phyloP scores from a whole-genome alignment of 2,329 filamentous ascomycete species.

The Pseudocercospora eumusae region DNA sequence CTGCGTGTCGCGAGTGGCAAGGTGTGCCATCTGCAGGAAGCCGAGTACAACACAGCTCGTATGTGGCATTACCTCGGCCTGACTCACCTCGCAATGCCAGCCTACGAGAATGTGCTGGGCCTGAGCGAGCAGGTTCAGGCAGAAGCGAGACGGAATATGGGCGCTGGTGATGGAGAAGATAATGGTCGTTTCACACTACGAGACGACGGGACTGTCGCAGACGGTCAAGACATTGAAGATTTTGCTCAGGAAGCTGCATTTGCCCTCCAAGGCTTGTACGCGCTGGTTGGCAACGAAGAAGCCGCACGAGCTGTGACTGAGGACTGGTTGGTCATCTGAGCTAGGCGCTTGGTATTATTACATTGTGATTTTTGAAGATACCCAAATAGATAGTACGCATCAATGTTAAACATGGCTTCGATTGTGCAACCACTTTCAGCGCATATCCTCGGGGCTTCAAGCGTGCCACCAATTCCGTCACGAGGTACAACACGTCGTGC shows the following conservation, averaged over 20 bases:
- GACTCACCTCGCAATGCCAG: constrained; percentile 68
- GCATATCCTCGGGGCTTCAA: too few species aligned
- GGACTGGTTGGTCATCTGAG: constrained; percentile 53
- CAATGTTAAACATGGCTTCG: too few species aligned
- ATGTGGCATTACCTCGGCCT: constrained; percentile 76
- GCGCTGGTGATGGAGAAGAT: constrained; percentile 23
- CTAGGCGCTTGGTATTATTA: not conserved
- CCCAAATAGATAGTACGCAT: not conserved
- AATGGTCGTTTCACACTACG: not conserved
- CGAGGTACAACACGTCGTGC: not conserved
- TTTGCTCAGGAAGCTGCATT: constrained; percentile 72
- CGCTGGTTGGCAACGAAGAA: constrained; percentile 62
- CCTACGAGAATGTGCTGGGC: constrained; percentile 64
- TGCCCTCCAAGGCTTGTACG: constrained; percentile 69
- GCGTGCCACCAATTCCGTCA: too few species aligned
- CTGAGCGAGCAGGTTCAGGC: constrained; percentile 51
- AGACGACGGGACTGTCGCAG: constrained; percentile 4
- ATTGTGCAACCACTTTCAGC: too few species aligned
- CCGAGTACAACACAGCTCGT: constrained; percentile 77
- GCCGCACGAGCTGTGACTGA: constrained; percentile 63
- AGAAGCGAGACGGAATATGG: constrained; percentile 41
- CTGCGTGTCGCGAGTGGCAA: constrained; percentile 50
- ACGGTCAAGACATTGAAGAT: constrained; percentile 51
- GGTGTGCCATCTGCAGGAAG: constrained; percentile 65
- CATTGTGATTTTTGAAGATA: constrained; percentile 6